phyloP scores from a whole-genome alignment of 208 protist species.

The Leishmania amazonensis region DNA sequence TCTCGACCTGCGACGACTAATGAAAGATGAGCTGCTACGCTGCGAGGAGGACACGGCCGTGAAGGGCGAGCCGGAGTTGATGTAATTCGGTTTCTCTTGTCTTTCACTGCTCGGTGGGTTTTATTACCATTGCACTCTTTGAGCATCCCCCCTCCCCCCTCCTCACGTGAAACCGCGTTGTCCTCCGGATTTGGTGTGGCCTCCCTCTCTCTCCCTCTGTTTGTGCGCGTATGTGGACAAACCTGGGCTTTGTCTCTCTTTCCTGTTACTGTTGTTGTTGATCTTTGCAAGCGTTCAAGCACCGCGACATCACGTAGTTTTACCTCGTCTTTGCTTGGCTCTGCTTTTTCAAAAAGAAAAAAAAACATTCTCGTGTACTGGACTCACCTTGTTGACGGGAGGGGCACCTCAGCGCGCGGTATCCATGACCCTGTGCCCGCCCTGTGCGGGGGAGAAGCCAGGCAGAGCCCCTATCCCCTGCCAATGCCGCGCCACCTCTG shows the following conservation, averaged over 20 bases:
- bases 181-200: background rate
- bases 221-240: background rate
- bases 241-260: background rate
- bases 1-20: constrained; percentile 63
- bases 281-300: background rate
- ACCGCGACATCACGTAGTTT: background rate
- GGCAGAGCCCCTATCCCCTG: background rate
- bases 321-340: background rate
- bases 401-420: background rate
- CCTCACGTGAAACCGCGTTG: background rate
- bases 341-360: background rate
- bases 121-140: background rate
- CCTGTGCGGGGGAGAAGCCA: background rate
- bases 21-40: constrained; percentile 80
- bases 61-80: constrained; percentile 81
- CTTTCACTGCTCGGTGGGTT: no score
- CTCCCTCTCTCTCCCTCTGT: background rate
- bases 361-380: background rate
- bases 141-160: background rate
- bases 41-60: constrained; percentile 88
- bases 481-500: background rate
- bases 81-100: constrained; percentile 35
- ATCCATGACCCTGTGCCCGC: background rate
- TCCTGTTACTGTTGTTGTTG: no score
- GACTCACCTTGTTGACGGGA: background rate